These are phyloP conservation scores for Aureoboletus auriporus DNA, from an alignment of 768 basidiomycete species.

Conservation along the genomic window DNA sequence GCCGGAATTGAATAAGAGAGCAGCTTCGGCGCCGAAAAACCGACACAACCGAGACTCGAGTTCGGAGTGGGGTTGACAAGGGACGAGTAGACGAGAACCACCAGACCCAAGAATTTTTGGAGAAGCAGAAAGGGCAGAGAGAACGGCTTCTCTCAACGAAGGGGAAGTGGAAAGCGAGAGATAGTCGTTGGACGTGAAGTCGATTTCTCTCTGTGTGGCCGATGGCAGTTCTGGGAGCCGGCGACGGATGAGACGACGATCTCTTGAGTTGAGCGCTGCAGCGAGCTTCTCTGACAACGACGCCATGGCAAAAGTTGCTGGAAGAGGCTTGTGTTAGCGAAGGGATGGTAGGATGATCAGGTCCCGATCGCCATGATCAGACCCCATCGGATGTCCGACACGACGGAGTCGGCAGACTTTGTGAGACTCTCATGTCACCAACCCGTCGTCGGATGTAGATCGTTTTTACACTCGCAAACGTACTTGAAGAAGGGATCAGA, in stretches of 20 bases:
- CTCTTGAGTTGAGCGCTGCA: slow-evolving; percentile 59
- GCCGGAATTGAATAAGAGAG: slow-evolving; percentile 87
- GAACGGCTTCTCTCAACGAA: slow-evolving; percentile 53
- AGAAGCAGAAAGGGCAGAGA: slow-evolving; percentile 44
- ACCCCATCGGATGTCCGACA: too few species aligned
- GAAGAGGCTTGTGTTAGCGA: background rate
- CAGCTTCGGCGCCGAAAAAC: slow-evolving; percentile 62
- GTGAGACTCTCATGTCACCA: slow-evolving; percentile 4
- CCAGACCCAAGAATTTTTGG: slow-evolving; percentile 79
- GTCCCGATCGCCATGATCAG: too few species aligned
- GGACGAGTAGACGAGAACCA: slow-evolving; percentile 81
- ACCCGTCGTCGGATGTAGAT: slow-evolving; percentile 7
- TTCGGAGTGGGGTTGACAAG: slow-evolving; percentile 48
- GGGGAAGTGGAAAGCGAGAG: slow-evolving; percentile 71
- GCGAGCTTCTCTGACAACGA: slow-evolving; percentile 38
- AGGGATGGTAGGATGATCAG: background rate
- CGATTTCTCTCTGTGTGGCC: slow-evolving; percentile 34
- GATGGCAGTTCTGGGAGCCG: slow-evolving; percentile 56
- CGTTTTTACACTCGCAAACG: slow-evolving; percentile 2
- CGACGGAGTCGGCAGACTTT: too few species aligned
- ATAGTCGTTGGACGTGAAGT: slow-evolving; percentile 93
- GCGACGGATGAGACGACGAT: slow-evolving; percentile 64
- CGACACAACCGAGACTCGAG: slow-evolving; percentile 66
- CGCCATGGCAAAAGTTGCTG: slow-evolving; percentile 15
- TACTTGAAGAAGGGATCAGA: too few species aligned